Conservation (phyloP, 2,329 filamentous ascomycete species). For the Talaromyces sp. region DNA sequence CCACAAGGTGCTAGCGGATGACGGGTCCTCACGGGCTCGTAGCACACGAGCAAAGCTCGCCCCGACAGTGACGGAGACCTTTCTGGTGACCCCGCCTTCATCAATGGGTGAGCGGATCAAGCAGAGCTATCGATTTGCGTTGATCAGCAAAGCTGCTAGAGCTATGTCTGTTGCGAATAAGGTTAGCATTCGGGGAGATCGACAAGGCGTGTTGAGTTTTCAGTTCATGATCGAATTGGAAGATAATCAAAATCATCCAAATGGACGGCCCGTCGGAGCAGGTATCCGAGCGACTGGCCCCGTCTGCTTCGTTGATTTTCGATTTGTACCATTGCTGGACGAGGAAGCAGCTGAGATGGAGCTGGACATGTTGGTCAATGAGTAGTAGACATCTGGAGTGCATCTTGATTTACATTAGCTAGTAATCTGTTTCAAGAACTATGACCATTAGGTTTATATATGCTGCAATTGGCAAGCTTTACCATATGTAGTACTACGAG, state of each 20-base stretch:
- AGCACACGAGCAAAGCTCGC: conserved; percentile 40
- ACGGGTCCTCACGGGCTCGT: conserved; percentile 38
- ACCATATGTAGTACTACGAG: too few relatives aligned
- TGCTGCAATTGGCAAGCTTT: too few relatives aligned
- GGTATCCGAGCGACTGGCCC: conserved; percentile 29
- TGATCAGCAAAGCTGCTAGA: conserved; percentile 80
- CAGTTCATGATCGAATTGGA: conserved; percentile 96
- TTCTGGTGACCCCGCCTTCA: conserved; percentile 60
- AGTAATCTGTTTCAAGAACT: too few relatives aligned
- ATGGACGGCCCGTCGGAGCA: conserved; percentile 25
- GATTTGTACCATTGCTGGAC: conserved; percentile 50
- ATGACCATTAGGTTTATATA: too few relatives aligned
- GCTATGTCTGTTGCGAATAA: conserved; percentile 95
- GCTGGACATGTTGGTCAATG: conserved; percentile 19
- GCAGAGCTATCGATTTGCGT: conserved; percentile 82
- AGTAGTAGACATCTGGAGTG: conserved; percentile 4
- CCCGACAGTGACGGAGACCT: conserved; percentile 53
- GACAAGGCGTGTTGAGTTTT: conserved; percentile 85
- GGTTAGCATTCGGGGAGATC: conserved; percentile 85
- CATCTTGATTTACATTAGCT: not conserved
- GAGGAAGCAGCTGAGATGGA: conserved; percentile 37
- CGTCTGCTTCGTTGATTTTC: conserved; percentile 52
- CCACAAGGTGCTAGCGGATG: conserved; percentile 38
- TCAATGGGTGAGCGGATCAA: conserved; percentile 63
- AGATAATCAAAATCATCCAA: conserved; percentile 44